Base-by-base conservation (phyloP, 1,284 basidiomycete species). In the Ceratobasidium theobromae region DNA sequence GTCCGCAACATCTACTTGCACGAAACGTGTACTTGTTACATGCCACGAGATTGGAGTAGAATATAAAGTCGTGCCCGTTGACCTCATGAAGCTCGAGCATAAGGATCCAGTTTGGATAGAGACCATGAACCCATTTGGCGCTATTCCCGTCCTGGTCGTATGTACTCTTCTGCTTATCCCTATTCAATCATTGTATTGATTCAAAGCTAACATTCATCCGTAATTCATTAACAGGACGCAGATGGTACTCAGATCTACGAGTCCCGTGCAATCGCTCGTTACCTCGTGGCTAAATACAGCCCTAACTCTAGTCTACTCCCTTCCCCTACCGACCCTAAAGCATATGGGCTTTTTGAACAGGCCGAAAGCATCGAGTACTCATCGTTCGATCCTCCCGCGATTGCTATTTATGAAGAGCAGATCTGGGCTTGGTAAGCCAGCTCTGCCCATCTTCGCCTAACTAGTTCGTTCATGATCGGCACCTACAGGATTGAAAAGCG, bases 221-320 rank as follows among this genome's bases (percentile, higher is more conserved):
- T n/a, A n/a, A n/a, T n/a, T 2, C 8, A 21, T 30, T 33, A 21
- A 25, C 14, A 66, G 64, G 64, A 57, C 32, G 45, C 74, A 65
- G 70, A 71, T 23, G 55, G 55, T 4, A 60, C 55, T 11, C 28
- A 49, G n/a, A 33, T 48, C 27, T 60, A 21, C 32, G 82, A 86
- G 72, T 81, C 79, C 35, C 80, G 84, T 38, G 84, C 84, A 1
- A 85, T 86, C 67, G 70, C 70, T 4, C 79, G 82, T 33, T 84
- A 84, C 72, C 57, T 83, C 67, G 77, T 77, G 55, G 74, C 75
- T 65, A 82, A 83, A 71, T 80, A 81, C 66, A 38, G 55, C 4
- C 70, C 75, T 5, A 69, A 72, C 60, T 72, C 78, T 69, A 77
- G 79, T 45, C 68, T 68, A 30, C 32, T 66, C n/a, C 68, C 68